Evolutionary conservation across 805 yeast genomes (phyloP).

Genomic region (Dipodascus albidus): DNA sequence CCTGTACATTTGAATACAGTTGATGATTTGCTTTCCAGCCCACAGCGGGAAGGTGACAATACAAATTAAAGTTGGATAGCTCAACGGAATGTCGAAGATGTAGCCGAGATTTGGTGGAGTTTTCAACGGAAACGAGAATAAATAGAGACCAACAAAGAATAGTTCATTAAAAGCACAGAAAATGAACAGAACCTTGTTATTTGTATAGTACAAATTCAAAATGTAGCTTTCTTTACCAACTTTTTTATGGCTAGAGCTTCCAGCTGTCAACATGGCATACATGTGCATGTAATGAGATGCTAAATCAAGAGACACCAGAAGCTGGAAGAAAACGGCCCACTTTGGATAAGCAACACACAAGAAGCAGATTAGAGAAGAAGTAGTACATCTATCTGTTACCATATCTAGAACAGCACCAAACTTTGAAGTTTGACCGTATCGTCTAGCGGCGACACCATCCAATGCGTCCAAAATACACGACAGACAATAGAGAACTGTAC

Average conservation of each 20-base stretch:
- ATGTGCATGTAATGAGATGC: constrained; percentile 97
- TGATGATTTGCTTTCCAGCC: constrained; percentile 81
- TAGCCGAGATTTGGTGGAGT: constrained; percentile 31
- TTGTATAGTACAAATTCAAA: constrained; percentile 76
- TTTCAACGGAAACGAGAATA: constrained; percentile 49
- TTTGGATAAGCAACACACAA: constrained; percentile 70
- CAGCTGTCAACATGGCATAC: constrained; percentile 83
- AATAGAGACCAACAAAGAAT: constrained; percentile 81
- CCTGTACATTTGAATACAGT: constrained; percentile 74
- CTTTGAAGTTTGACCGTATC: constrained; percentile 74
- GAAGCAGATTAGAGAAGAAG: constrained; percentile 83
- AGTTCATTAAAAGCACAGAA: constrained; percentile 92
- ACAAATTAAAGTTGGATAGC: constrained; percentile 49
- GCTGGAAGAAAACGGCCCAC: constrained; percentile 63
- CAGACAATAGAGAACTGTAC: constrained; percentile 66
- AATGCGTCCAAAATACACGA: constrained; percentile 92
- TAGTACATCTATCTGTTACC: constrained; percentile 98
- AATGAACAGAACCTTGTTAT: constrained; percentile 68
- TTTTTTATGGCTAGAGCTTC: constrained; percentile 73
- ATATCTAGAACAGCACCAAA: constrained; percentile 96
- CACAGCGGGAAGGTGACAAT: constrained; percentile 71
- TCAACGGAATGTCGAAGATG: constrained; percentile 29
- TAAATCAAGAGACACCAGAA: constrained; percentile 64
- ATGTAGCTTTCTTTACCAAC: constrained; percentile 64
- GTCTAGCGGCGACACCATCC: constrained; percentile 92